Evolutionary conservation across 257 asterid genomes (phyloP).

Genomic region (Nicotiana sylvestris): DNA sequence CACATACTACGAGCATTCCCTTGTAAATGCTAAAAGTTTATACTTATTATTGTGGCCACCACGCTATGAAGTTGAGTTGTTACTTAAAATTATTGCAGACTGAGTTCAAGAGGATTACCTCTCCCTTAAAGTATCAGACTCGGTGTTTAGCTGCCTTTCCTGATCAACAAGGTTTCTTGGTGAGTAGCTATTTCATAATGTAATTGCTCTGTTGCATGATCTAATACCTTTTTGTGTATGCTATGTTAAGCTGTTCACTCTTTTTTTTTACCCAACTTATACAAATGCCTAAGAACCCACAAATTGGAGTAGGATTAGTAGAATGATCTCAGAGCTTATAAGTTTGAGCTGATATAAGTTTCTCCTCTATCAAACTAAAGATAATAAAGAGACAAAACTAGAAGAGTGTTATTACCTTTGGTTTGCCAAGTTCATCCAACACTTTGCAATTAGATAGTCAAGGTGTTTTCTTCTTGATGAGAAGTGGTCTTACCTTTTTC

Average conservation of each 20-base stretch:
- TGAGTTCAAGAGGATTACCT: constrained; percentile 80
- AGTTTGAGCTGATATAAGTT: not conserved
- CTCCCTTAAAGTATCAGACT: constrained; percentile 95
- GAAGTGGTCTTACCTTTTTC: not conserved
- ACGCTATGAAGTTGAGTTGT: too few species aligned
- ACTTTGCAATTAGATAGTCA: not conserved
- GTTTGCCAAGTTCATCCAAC: not conserved
- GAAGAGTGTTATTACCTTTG: not conserved
- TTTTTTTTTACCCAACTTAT: not conserved
- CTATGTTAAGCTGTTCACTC: not conserved
- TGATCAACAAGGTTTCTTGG: constrained; percentile 94
- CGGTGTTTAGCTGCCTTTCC: constrained; percentile 98
- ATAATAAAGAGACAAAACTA: not conserved
- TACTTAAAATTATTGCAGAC: constrained; percentile 33
- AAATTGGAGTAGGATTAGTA: not conserved
- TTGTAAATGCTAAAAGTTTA: not conserved
- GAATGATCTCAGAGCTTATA: not conserved
- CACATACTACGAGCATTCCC: not conserved
- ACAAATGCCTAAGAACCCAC: not conserved
- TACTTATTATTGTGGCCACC: too few species aligned
- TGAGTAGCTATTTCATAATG: constrained; percentile 30
- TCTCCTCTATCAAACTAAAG: not conserved
- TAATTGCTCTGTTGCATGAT: not conserved
- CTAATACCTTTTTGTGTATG: not conserved
- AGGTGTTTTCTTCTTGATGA: not conserved